Evolutionary conservation across 306 rosid species (phyloP).

Genomic region (Elaeagnus macrophylla): DNA sequence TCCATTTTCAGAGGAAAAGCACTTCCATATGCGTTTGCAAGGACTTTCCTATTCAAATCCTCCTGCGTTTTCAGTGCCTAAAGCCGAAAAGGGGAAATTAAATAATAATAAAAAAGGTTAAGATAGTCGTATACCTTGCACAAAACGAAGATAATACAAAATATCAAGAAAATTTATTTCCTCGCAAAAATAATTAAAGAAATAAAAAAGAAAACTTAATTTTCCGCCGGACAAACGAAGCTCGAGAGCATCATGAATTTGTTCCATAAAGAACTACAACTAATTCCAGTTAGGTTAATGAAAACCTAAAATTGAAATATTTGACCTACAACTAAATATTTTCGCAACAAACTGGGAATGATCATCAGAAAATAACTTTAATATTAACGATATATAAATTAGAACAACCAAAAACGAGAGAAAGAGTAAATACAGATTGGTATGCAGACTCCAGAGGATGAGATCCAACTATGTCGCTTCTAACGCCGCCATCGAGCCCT

Average conservation of each 20-base stretch:
- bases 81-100: slow-evolving; percentile 7
- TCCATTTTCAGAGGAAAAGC: slow-evolving; percentile 76
- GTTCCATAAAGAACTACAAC: no score
- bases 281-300: neutral
- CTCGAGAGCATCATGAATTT: no score
- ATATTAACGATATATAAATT: no score
- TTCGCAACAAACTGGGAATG: neutral
- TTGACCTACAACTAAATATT: neutral
- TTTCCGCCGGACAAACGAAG: neutral
- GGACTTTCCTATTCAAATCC: slow-evolving; percentile 50
- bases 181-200: neutral
- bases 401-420: neutral
- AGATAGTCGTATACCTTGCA: neutral
- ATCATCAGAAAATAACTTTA: neutral
- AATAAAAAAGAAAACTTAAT: neutral
- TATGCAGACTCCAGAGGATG: slow-evolving; percentile 64
- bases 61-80: slow-evolving; percentile 36
- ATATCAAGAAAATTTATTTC: neutral
- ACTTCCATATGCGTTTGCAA: slow-evolving; percentile 55
- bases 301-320: neutral
- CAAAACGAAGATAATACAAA: neutral
- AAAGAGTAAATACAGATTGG: slow-evolving; percentile 46
- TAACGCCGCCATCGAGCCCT: slow-evolving; percentile 71
- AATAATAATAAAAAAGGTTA: neutral
- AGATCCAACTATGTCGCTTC: slow-evolving; percentile 55